Evolutionary conservation across 495 filamentous ascomycete genomes (phyloP), one percentile per base, ranked within the genome.

Genomic region (Podospora anserina): DNA sequence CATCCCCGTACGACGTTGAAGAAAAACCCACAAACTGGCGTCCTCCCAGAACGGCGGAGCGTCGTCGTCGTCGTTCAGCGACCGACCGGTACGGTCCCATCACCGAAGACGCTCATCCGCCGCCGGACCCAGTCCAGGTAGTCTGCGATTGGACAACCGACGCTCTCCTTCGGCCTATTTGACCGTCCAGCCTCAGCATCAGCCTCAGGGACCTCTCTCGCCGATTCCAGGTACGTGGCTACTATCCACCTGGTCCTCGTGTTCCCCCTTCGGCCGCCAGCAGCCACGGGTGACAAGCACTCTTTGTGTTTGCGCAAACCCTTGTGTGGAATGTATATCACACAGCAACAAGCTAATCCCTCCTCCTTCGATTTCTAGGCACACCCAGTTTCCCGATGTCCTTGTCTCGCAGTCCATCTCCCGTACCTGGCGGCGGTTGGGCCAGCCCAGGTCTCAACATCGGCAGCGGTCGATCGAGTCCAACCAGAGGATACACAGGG

Each of bases 381-480:
- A 85, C 81, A 34, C 82, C 83, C 26, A 81, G 75, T 62, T 70
- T 70, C 69, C 77, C 82, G 70, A 96, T 96, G 93, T 91, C 92
- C 71, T 79, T 93, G 66, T 93, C 92, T 65, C 88, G 91, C 79
- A 94, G 92, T 73, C 92, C 92, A 60, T 94, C 91, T 61, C 92
- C 92, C 68, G 85, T 86, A 65, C 88, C 86, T 69, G 90, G 90
- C 71, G 92, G 90, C 74, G 92, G 92, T 71, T 96, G 93, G 93
- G 87, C 91, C 67, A 94, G 89, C 79, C 93, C 93, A 20, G 92
- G 91, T 34, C 83, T 96, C 63, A 89, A 86, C 61, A 86, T 88
- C 67, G 81, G 84, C 55, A 93, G 89, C 77, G 90, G 89, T 68
- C 83, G 85, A 74, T 86, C 89, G 27, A 92, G 88, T 73, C 91